Base-by-base conservation (phyloP, 768 basidiomycete genomes). In the Lentinus tigrinus region DNA sequence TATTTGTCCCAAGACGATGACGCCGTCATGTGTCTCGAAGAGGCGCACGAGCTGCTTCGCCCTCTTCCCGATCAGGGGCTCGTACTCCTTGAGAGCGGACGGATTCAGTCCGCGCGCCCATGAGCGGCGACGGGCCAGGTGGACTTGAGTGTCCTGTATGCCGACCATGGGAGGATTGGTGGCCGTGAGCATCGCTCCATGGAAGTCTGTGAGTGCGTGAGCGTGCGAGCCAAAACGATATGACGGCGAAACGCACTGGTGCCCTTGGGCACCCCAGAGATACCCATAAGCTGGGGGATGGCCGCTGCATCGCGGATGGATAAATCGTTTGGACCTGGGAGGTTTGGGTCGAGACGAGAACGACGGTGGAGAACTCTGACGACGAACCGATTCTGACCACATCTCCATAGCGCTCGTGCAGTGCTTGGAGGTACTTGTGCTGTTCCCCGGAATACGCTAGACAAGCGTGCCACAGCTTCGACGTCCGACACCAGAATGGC, bases 51-150 rank as follows among this genome's bases (percentile, higher is more conserved):
- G 71, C 58, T 83, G 77, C 3, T 62, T 55, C 5, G 72, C 73
- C 16, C 80, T 67, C 16, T 64, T 65, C 1, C 67, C 67, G 27
- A 82, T 64, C 3, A 78, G 64, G 0, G 62, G 59, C 57, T 81
- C 75, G 52, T 81, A 83, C 17, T 75, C 78, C 62, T 77, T 78
- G 28, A 84, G 61, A 2, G 81, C 75, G 7, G 68, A 59, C n/a
- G 74, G 74, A 50, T 67, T 80, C 67, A 83, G 76, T 1, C 75
- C 81, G 19, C 79, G 70, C 16, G 76, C 75, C 81, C 81, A 83
- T 3, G 77, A 70, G 24, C 73, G 72, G 7, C 81, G 75, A 13
- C 79, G 73, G 2, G 52, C 47, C 8, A 67, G 47, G 57, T 75
- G 74, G n/a, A 61, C 57, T 7, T 57, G 61, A 11, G 60, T 56